Evolutionary conservation across 116 monocot genomes (phyloP).

Genomic region (Trichopus zeylanicus): DNA sequence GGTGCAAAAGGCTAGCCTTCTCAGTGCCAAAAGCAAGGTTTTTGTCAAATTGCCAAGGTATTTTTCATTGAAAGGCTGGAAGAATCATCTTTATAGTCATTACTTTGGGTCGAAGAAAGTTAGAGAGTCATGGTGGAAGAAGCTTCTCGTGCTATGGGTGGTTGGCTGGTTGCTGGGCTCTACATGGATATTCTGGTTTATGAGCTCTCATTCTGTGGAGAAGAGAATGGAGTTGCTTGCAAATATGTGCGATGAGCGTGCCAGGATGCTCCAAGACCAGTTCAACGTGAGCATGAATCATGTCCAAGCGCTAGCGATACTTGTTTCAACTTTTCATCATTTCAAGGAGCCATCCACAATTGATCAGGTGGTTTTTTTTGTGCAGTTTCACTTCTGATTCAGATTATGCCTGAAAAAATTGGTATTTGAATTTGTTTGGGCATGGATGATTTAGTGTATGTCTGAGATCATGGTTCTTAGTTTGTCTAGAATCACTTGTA

Average conservation of each 20-base stretch:
- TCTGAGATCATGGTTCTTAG: no score
- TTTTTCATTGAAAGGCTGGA: constrained; percentile 36
- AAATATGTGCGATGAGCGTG: constrained; percentile 97
- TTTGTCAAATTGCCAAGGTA: constrained; percentile 32
- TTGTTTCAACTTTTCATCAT: constrained; percentile 94
- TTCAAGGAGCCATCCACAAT: constrained; percentile 79
- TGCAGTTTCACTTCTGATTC: background rate
- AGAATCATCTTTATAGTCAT: constrained; percentile 49
- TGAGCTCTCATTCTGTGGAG: constrained; percentile 60
- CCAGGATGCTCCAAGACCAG: constrained; percentile 98
- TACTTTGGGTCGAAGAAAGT: constrained; percentile 67
- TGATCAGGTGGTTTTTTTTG: constrained; percentile 60
- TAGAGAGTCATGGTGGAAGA: constrained; percentile 81
- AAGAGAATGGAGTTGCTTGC: constrained; percentile 77
- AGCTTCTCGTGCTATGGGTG: constrained; percentile 72
- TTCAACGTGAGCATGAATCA: constrained; percentile 99
- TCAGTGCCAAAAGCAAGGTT: constrained; percentile 23
- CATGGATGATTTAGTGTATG: no score
- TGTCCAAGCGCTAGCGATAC: constrained; percentile 81
- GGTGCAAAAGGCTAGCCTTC: constrained; percentile 43
- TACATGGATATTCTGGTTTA: constrained; percentile 71
- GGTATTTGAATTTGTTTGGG: no score
- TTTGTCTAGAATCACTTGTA: no score
- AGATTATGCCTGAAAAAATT: background rate
- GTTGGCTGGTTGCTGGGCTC: constrained; percentile 55